Base-by-base conservation (phyloP, 2,329 filamentous ascomycete genomes). In the Neocatenulostroma microsporum region DNA sequence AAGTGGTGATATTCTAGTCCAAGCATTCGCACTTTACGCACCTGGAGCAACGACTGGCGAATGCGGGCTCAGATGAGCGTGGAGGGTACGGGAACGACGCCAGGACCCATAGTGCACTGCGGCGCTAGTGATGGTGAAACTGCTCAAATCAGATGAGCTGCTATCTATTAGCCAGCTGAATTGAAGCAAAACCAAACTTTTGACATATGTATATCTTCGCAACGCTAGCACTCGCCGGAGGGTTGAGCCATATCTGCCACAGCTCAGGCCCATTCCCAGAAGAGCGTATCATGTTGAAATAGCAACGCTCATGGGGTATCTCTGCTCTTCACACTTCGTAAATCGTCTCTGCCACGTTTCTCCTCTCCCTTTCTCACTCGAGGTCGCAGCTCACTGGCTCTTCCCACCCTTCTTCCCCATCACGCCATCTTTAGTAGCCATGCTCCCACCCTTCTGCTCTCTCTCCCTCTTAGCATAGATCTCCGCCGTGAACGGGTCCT, bases 401-500 rank as follows among this genome's bases (percentile, higher is more conserved):
- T 27, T 34, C 30, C 23, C 6, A 13, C 14, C 7, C 26, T 23
- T 30, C 35, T 6, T 21, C 7, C 15, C 36, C 19, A 38, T 11
- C 32, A 28, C 5, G 28, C 15, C 45, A 46, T 48, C 45, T 47
- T 44, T 9, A 40, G 9, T 14, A 29, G 8, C 23, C 28, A 31
- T 41, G 19, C 40, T 54, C 60, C 30, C 45, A 59, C 44, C 56
- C 51, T 63, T 62, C 48, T 54, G 40, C 55, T 69, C 64, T 48
- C 62, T 56, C 39, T 87, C 83, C 42, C 84, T 74, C 77, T 91
- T 93, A 49, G 81, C 82, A 62, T 96, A 98, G 56, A 98, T 98
- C 48, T 75, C 84, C 3, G 78, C 77, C 5, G 91, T 98, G 65
- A 96, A 98, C 4, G 89, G 89, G 63, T 96, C 89, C 70, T 96